These are phyloP conservation scores for Phytopythium aichiense DNA, from an alignment of 352 stramenopile species.

Conservation along the genomic window DNA sequence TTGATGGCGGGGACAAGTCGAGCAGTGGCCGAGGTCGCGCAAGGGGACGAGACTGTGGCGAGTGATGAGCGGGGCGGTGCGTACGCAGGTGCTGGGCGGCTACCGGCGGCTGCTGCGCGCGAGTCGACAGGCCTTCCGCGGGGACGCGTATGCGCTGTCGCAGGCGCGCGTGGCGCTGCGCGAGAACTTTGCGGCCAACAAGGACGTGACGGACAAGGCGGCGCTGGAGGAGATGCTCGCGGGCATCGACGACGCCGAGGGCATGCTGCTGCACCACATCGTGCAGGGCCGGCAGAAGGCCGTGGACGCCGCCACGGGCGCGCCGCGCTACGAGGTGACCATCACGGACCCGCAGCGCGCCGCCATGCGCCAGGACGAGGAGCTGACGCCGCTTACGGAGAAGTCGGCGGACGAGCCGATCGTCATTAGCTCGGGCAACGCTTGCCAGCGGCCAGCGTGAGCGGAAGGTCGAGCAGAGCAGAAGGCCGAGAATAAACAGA, in stretches of 20 bases:
- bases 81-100: constrained; percentile 60
- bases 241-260: constrained; percentile 75
- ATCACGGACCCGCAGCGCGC: constrained; percentile 76
- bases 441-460: constrained; percentile 56
- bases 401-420: constrained; percentile 67
- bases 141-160: constrained; percentile 53
- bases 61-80: constrained; percentile 23
- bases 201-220: constrained; percentile 47
- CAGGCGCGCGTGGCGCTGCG: constrained; percentile 59
- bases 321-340: constrained; percentile 62
- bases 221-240: constrained; percentile 58
- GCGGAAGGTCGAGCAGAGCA: background rate
- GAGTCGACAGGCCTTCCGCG: constrained; percentile 70
- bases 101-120: constrained; percentile 75
- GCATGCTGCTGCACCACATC: constrained; percentile 85
- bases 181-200: constrained; percentile 66
- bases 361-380: constrained; percentile 80
- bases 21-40: background rate
- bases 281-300: constrained; percentile 69
- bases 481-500: background rate
- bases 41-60: background rate
- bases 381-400: constrained; percentile 72
- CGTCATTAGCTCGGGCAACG: constrained; percentile 79
- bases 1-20: background rate
- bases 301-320: constrained; percentile 15